Conservation (phyloP, 768 basidiomycete species). For the Tylopilus sp. region DNA sequence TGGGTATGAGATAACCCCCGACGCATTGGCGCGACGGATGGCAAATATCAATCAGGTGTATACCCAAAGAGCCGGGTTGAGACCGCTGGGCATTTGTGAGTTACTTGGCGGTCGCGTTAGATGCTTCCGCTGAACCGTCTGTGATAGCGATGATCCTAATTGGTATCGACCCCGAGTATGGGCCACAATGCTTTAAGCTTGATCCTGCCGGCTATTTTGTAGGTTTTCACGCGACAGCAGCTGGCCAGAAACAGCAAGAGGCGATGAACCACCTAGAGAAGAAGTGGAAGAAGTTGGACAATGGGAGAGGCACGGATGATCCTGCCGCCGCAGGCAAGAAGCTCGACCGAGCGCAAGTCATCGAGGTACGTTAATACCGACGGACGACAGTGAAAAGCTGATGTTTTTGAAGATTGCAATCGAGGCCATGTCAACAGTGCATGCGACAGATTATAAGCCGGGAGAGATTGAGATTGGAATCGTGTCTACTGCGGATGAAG, state of each 20-base stretch:
- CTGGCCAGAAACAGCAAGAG: slow-evolving; percentile 97
- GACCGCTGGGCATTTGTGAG: slow-evolving; percentile 92
- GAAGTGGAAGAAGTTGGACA: slow-evolving; percentile 94
- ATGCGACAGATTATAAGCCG: slow-evolving; percentile 94
- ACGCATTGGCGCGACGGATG: slow-evolving; percentile 88
- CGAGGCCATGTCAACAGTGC: slow-evolving; percentile 89
- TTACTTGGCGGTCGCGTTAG: not conserved
- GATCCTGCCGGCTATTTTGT: slow-evolving; percentile 99
- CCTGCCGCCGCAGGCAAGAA: slow-evolving; percentile 70
- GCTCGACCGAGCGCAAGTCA: slow-evolving; percentile 72
- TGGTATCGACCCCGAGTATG: slow-evolving; percentile 84
- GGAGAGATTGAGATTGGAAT: slow-evolving; percentile 96
- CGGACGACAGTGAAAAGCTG: not conserved
- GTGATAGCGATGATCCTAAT: slow-evolving; percentile 89
- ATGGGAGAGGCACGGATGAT: slow-evolving; percentile 75
- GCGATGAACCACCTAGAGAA: slow-evolving; percentile 99
- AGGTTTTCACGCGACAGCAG: slow-evolving; percentile 95
- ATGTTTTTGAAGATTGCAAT: slow-evolving; percentile 70
- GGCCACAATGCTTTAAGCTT: slow-evolving; percentile 97
- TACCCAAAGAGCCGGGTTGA: slow-evolving; percentile 96
- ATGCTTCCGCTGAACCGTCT: not conserved
- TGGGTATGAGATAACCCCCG: slow-evolving; percentile 97
- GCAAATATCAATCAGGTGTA: slow-evolving; percentile 99
- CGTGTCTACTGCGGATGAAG: slow-evolving; percentile 72
- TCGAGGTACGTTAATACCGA: slow-evolving; percentile 62